These are phyloP conservation scores for Erythrobasidium yunnanense DNA, from an alignment of 768 basidiomycete genomes.

Conservation along the genomic window DNA sequence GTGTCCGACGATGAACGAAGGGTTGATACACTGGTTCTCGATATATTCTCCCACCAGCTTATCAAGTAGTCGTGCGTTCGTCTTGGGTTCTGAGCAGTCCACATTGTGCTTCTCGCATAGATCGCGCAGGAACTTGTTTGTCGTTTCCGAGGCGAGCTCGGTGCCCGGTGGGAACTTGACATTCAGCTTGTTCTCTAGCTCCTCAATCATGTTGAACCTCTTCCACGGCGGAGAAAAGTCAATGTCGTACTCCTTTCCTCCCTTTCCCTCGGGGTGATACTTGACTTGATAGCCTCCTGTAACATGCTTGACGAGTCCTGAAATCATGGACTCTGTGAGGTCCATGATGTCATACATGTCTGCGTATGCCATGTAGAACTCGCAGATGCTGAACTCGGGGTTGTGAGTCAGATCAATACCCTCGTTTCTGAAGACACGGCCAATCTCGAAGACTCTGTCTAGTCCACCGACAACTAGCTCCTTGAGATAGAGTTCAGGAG, in stretches of 20 bases:
- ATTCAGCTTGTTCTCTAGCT: conserved; percentile 82
- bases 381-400: conserved; percentile 98
- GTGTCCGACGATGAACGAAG: conserved; percentile 95
- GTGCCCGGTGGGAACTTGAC: conserved; percentile 90
- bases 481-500: conserved; percentile 96
- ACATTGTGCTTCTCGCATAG: conserved; percentile 86
- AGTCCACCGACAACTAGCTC: conserved; percentile 92
- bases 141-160: conserved; percentile 70
- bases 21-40: conserved; percentile 90
- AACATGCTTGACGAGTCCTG: conserved; percentile 78
- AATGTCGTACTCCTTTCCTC: conserved; percentile 50
- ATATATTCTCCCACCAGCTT: conserved; percentile 99
- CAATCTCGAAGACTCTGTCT: conserved; percentile 96
- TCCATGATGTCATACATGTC: conserved; percentile 99
- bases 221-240: conserved; percentile 95
- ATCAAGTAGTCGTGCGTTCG: conserved; percentile 86
- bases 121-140: conserved; percentile 76
- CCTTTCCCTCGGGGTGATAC: conserved; percentile 92
- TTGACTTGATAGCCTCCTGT: conserved; percentile 68
- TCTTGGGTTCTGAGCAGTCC: conserved; percentile 89
- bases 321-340: conserved; percentile 77
- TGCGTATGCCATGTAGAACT: conserved; percentile 99
- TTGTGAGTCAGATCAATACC: conserved; percentile 98
- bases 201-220: conserved; percentile 94
- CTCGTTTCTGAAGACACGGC: conserved; percentile 94